Conservation (phyloP, 306 rosid species). For the Rubus idaeus region DNA sequence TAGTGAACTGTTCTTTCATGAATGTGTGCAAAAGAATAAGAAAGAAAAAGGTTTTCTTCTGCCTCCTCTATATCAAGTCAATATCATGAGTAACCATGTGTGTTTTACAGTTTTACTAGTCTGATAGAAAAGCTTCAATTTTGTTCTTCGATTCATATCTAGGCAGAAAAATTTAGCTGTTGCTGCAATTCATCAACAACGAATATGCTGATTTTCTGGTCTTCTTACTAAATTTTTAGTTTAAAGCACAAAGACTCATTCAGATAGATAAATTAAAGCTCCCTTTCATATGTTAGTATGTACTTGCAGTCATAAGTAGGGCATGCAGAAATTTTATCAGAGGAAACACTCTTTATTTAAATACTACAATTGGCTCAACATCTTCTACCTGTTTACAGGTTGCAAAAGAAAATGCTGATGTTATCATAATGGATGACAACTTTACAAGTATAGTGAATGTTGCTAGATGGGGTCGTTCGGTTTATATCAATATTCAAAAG, state of each 20-base stretch:
- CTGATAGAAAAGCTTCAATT: background rate
- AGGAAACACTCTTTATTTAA: background rate
- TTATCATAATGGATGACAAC: constrained; percentile 86
- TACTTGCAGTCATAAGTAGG: background rate
- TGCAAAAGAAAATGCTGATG: constrained; percentile 96
- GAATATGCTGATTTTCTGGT: background rate
- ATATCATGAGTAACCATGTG: background rate
- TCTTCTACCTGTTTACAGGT: constrained; percentile 46
- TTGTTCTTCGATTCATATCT: background rate
- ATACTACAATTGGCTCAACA: background rate
- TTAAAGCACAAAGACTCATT: background rate
- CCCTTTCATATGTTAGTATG: background rate
- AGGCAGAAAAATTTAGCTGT: background rate
- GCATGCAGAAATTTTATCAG: background rate
- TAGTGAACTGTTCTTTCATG: background rate
- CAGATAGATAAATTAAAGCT: background rate
- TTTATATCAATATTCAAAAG: constrained; percentile 87
- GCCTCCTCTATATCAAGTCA: background rate
- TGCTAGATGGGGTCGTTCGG: constrained; percentile 84
- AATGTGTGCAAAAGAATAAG: background rate
- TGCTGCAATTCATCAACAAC: background rate
- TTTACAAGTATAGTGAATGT: constrained; percentile 80
- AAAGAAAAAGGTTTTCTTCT: background rate
- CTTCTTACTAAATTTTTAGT: background rate
- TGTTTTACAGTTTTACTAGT: background rate